Evolutionary conservation across 2,329 filamentous ascomycete species (phyloP).

Genomic region (Ophiocordyceps australis): DNA sequence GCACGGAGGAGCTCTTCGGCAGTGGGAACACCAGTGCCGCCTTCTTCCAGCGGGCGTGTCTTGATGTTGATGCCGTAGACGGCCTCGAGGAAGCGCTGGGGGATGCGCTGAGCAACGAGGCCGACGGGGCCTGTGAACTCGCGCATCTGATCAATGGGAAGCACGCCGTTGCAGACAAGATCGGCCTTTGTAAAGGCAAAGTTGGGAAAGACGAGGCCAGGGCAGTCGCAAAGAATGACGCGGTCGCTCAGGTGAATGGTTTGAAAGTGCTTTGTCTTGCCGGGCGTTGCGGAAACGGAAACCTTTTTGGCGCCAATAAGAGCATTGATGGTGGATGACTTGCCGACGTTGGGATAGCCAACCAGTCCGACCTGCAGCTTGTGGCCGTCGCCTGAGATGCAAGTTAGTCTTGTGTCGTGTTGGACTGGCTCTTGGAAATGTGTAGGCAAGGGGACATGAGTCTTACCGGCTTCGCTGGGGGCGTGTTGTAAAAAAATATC

Average conservation of each 20-base stretch:
- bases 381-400: conserved; percentile 20
- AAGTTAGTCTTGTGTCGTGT: background rate
- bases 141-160: conserved; percentile 90
- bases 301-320: conserved; percentile 98
- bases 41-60: conserved; percentile 70
- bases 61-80: conserved; percentile 85
- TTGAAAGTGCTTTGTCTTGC: conserved; percentile 99
- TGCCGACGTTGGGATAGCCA: conserved; percentile 96
- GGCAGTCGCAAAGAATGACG: conserved; percentile 91
- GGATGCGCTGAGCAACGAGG: conserved; percentile 71
- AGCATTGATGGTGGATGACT: conserved; percentile 97
- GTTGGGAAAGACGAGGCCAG: conserved; percentile 95
- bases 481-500: conserved; percentile 65
- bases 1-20: conserved; percentile 70
- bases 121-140: conserved; percentile 79
- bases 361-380: conserved; percentile 88
- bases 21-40: conserved; percentile 73
- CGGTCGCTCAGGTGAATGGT: conserved; percentile 85
- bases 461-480: conserved; percentile 28
- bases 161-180: conserved; percentile 81
- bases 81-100: conserved; percentile 75
- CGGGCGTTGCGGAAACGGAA: conserved; percentile 89
- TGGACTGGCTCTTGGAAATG: background rate
- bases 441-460: background rate
- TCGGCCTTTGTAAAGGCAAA: conserved; percentile 95